Percentiles rank a stretch among this genome's conserved stretches.
These are phyloP conservation scores for Raddia guianensis DNA, from an alignment of 176 grass and related monocot species.

Conservation along the genomic window DNA sequence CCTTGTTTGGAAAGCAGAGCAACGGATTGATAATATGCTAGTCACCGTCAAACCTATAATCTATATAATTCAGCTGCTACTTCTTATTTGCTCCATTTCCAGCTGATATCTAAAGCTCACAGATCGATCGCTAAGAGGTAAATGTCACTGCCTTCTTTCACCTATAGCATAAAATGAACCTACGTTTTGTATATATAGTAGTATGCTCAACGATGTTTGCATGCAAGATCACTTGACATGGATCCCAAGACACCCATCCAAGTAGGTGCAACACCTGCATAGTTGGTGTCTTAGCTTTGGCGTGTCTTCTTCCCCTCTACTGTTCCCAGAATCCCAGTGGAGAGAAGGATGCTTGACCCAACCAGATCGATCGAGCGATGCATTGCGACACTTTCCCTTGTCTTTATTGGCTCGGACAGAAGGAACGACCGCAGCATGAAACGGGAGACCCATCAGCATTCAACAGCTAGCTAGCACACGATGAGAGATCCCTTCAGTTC, in stretches of 20 bases:
- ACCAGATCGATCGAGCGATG: conserved; percentile 33
- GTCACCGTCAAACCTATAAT: conserved; percentile 43
- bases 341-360: conserved; percentile 83
- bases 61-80: conserved; percentile 1
- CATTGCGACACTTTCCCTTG: conserved; percentile 21
- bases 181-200: background rate
- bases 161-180: conserved; percentile 17
- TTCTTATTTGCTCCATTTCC: conserved; percentile 11
- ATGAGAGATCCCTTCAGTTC: background rate
- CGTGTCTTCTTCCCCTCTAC: conserved; percentile 48
- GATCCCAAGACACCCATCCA: conserved; percentile 44
- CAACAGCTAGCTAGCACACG: background rate
- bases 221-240: conserved; percentile 49
- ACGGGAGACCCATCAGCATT: background rate
- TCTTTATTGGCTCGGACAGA: conserved; percentile 42
- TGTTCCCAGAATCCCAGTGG: conserved; percentile 49
- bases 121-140: conserved; percentile 16
- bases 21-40: background rate
- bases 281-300: conserved; percentile 46
- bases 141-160: conserved; percentile 20
- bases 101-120: conserved; percentile 23
- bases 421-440: background rate
- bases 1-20: background rate
- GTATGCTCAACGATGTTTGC: conserved; percentile 20
- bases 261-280: conserved; percentile 54